A percentile compares a stretch with the other conserved stretches of the same genome.
Conservation (phyloP, 2,329 filamentous ascomycete genomes). For the Pseudogymnoascus sp. region DNA sequence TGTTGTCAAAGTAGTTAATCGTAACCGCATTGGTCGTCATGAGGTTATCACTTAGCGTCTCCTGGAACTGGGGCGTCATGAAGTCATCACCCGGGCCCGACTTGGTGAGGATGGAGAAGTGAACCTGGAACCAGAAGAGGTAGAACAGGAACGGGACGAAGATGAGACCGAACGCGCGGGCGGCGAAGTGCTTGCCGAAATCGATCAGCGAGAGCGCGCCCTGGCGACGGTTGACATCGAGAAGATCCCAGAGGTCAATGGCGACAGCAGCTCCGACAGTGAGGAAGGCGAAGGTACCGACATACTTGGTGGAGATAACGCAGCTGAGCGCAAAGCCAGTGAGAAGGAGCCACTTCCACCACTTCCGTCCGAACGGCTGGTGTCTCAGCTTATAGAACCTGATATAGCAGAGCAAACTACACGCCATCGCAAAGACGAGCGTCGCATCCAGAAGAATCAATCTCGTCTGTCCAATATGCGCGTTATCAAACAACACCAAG, state of each 20-base stretch:
- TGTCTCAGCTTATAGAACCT: constrained; percentile 97
- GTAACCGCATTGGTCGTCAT: constrained; percentile 82
- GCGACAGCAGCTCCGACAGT: constrained; percentile 90
- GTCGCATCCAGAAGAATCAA: constrained; percentile 93
- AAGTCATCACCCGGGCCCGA: constrained; percentile 97
- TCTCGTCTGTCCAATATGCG: constrained; percentile 92
- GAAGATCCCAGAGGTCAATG: constrained; percentile 90
- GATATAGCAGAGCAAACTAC: constrained; percentile 88
- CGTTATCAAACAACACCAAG: constrained; percentile 90
- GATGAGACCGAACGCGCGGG: constrained; percentile 78
- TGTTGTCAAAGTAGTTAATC: constrained; percentile 83
- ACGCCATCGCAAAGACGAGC: constrained; percentile 89
- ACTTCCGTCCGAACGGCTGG: constrained; percentile 82
- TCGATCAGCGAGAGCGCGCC: constrained; percentile 71
- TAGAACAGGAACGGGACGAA: constrained; percentile 95
- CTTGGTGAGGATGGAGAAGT: constrained; percentile 79
- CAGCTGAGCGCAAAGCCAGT: constrained; percentile 93
- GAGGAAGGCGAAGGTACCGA: constrained; percentile 92
- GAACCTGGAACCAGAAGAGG: constrained; percentile 99
- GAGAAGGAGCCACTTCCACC: constrained; percentile 99
- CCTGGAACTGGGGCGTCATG: constrained; percentile 97
- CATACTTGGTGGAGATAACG: constrained; percentile 97
- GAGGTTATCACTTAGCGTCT: constrained; percentile 88
- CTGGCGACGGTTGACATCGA: constrained; percentile 77
- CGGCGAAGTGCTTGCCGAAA: constrained; percentile 84